phyloP scores from a whole-genome alignment of 192 early-diverging fungal genomes.

The Backusella australiensis region DNA sequence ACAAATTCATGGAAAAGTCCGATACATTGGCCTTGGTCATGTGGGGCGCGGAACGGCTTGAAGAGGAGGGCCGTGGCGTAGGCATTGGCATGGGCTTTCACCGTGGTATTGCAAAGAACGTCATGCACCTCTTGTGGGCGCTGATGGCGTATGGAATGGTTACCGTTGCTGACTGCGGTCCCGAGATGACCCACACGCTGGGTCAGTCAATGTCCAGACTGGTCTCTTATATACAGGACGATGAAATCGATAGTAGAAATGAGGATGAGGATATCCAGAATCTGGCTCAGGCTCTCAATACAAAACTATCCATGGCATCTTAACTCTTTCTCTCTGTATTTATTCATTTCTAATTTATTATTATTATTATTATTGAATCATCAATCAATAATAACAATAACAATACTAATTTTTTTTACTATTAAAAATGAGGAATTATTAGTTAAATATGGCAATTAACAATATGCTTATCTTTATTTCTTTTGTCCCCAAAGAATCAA shows the following conservation, averaged over 20 bases:
- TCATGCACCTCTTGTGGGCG: conserved; percentile 34
- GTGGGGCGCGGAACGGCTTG: conserved; percentile 32
- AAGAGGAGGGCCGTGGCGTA: conserved; percentile 33
- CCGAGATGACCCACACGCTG: conserved; percentile 8
- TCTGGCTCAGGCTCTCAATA: conserved; percentile 22
- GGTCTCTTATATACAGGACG: conserved; percentile 30
- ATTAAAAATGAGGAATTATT: no score
- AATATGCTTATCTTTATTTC: no score
- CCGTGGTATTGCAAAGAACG: conserved; percentile 26
- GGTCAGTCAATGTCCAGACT: conserved; percentile 27
- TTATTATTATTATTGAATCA: not conserved
- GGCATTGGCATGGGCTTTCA: conserved; percentile 34
- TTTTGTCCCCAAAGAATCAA: no score
- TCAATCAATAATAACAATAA: not conserved
- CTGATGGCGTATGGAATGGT: conserved; percentile 25
- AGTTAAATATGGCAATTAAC: no score
- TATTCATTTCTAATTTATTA: not conserved
- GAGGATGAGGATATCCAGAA: conserved; percentile 34
- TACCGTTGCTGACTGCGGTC: conserved; percentile 21
- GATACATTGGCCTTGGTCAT: conserved; percentile 18
- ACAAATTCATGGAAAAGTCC: conserved; percentile 9
- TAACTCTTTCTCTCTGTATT: not conserved
- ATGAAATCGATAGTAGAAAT: conserved; percentile 25
- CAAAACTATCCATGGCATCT: conserved; percentile 25
- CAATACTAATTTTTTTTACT: no score